phyloP scores from a whole-genome alignment of 345 rosid genomes.

The Linum tenue region DNA sequence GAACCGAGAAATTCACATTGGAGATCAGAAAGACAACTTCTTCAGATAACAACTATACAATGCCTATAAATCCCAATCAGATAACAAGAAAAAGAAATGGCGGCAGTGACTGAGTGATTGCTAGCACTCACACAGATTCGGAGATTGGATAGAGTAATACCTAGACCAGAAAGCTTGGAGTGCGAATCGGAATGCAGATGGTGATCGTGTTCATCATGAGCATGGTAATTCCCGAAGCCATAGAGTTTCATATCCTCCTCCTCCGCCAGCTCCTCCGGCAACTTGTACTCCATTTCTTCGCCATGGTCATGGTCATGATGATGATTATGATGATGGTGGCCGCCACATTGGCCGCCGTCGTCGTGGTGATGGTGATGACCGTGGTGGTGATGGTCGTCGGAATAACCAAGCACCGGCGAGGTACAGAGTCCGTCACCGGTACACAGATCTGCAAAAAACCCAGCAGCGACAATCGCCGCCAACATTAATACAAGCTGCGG shows the following conservation, averaged over 20 bases:
- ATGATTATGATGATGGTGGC: constrained; percentile 14
- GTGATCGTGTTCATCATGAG: constrained; percentile 22
- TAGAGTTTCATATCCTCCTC: constrained; percentile 84
- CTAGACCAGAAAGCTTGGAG: constrained; percentile 43
- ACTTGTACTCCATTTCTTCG: constrained; percentile 18
- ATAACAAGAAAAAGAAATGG: not conserved
- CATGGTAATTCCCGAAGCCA: constrained; percentile 52
- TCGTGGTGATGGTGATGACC: constrained; percentile 35
- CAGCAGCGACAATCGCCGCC: constrained; percentile 15
- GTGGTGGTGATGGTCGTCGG: constrained; percentile 32
- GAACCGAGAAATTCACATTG: too few relatives aligned
- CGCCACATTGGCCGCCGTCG: constrained; percentile 11
- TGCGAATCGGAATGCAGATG: constrained; percentile 23
- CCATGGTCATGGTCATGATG: constrained; percentile 21
- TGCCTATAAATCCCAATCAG: not conserved
- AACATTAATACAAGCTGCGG: constrained; percentile 7
- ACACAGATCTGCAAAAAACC: constrained; percentile 42
- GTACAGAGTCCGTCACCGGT: constrained; percentile 30
- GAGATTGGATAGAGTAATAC: constrained; percentile 18
- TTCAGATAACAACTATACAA: too few relatives aligned
- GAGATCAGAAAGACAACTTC: too few relatives aligned
- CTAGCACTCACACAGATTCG: not conserved
- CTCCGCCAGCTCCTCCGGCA: constrained; percentile 92
- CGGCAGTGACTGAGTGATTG: not conserved
- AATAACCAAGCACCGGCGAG: constrained; percentile 31